These are phyloP conservation scores for Puccinellia tenuiflora DNA, from an alignment of 176 grass and related monocot genomes.

Conservation along the genomic window DNA sequence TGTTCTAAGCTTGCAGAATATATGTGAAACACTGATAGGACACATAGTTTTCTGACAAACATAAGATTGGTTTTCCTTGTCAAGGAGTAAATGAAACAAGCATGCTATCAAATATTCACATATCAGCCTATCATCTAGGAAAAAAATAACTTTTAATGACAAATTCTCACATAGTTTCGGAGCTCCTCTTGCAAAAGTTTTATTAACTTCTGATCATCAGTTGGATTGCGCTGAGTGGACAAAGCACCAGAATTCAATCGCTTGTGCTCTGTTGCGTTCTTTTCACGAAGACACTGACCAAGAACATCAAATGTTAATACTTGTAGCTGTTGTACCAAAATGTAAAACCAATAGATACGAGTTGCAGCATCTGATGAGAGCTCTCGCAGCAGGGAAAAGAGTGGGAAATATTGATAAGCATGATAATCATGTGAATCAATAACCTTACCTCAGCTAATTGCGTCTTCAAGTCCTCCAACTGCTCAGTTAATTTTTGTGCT, in stretches of 20 bases:
- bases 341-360: conserved; percentile 18
- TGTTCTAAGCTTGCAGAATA: not conserved
- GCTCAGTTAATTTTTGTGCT: conserved; percentile 53
- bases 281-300: conserved; percentile 53
- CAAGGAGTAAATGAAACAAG: not conserved
- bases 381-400: not conserved
- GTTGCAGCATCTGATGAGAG: not conserved
- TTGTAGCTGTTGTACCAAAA: conserved; percentile 16
- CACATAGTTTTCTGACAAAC: not conserved
- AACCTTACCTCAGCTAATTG: conserved; percentile 64
- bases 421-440: not conserved
- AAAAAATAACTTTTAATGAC: not conserved
- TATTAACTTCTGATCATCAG: conserved; percentile 76
- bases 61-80: conserved; percentile 2
- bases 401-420: not conserved
- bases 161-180: conserved; percentile 63
- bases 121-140: conserved; percentile 21
- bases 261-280: conserved; percentile 53
- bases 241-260: conserved; percentile 34
- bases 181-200: conserved; percentile 81
- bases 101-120: conserved; percentile 6
- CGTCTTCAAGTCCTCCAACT: conserved; percentile 52
- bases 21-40: not conserved
- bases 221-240: conserved; percentile 34
- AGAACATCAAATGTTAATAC: conserved; percentile 30